These are phyloP conservation scores for Solanum tacnaense DNA, from an alignment of 257 asterid species.

Conservation along the genomic window DNA sequence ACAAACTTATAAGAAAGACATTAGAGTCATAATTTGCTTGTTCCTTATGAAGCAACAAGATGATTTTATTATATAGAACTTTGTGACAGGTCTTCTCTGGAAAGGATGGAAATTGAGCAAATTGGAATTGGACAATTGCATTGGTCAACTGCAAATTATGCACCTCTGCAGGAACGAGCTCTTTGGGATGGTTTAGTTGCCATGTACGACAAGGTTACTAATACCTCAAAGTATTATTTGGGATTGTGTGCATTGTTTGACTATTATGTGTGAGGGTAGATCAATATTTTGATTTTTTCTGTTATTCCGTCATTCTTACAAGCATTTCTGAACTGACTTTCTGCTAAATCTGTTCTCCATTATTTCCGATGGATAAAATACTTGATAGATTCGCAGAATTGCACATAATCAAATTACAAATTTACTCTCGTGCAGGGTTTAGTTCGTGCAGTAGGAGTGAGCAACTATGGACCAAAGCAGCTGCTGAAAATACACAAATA, in stretches of 20 bases:
- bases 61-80: not conserved
- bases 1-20: not conserved
- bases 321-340: not conserved
- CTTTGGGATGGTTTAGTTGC: constrained; percentile 99
- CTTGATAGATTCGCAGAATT: not conserved
- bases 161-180: constrained; percentile 87
- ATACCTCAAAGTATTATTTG: not conserved
- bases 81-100: constrained; percentile 59
- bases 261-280: no score
- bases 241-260: not conserved
- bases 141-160: constrained; percentile 98
- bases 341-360: not conserved
- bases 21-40: not conserved
- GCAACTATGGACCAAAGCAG: constrained; percentile 96
- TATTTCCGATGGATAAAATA: not conserved
- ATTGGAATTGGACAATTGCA: constrained; percentile 92
- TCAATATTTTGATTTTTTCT: no score
- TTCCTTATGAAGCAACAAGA: not conserved
- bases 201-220: constrained; percentile 89
- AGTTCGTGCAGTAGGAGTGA: constrained; percentile 90
- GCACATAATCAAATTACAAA: not conserved
- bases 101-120: constrained; percentile 65
- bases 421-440: constrained; percentile 56
- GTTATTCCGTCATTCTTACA: no score
- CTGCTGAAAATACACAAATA: constrained; percentile 66